These are phyloP conservation scores for Schizosaccharomyces versatilis DNA, from an alignment of 1,139 yeast species.

Conservation along the genomic window DNA sequence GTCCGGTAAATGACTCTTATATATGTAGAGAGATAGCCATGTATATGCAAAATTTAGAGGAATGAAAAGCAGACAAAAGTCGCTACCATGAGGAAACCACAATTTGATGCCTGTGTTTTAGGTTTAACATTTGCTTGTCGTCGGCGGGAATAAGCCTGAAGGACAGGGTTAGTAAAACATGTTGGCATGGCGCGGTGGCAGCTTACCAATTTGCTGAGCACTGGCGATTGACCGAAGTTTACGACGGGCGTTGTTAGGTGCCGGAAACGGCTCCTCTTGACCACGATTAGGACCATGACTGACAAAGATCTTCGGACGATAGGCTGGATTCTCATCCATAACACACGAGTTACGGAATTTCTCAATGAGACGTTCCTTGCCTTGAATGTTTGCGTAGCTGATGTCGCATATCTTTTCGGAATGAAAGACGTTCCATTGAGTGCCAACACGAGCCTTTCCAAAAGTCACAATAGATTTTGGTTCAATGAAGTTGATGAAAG, in stretches of 20 bases:
- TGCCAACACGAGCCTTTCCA: constrained; percentile 26
- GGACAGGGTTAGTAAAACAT: neutral
- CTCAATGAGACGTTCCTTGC: constrained; percentile 24
- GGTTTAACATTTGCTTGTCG: neutral
- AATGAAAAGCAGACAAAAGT: too few species aligned
- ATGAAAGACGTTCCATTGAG: constrained; percentile 27
- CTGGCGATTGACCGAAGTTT: constrained; percentile 21
- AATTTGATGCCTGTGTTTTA: too few species aligned
- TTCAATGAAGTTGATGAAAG: constrained; percentile 27
- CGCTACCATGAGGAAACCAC: too few species aligned
- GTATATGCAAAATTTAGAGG: too few species aligned
- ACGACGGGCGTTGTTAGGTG: constrained; percentile 20
- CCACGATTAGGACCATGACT: constrained; percentile 24
- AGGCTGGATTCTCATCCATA: constrained; percentile 26
- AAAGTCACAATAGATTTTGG: constrained; percentile 26
- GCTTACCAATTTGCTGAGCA: constrained; percentile 18
- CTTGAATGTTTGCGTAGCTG: constrained; percentile 31
- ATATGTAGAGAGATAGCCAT: too few species aligned
- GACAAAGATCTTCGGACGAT: constrained; percentile 24
- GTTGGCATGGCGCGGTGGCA: constrained; percentile 2
- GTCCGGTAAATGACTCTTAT: too few species aligned
- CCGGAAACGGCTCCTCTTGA: constrained; percentile 21
- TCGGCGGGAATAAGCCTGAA: neutral
- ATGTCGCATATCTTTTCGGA: constrained; percentile 30
- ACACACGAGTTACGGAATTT: constrained; percentile 30